A percentile compares a stretch with the other conserved stretches of the same genome.
These are phyloP conservation scores for Dendrostoma leiphaemia DNA, from an alignment of 2,329 filamentous ascomycete species.

Conservation along the genomic window DNA sequence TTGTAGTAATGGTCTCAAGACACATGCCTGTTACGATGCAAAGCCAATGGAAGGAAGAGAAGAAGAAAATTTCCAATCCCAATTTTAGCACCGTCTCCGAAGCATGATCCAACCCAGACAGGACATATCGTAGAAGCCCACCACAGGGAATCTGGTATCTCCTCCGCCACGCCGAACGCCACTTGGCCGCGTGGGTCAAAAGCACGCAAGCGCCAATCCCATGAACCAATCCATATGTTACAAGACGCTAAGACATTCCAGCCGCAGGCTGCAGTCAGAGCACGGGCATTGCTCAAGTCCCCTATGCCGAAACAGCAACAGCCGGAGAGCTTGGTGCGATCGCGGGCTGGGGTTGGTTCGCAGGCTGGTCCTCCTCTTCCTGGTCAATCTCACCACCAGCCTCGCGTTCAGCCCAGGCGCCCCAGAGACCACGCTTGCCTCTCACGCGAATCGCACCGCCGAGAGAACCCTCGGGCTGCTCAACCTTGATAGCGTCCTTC, in stretches of 20 bases:
- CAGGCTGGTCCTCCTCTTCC: conserved; percentile 40
- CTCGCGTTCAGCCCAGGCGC: conserved; percentile 84
- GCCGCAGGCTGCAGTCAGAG: background rate
- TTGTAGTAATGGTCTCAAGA: background rate
- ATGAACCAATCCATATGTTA: conserved; percentile 12
- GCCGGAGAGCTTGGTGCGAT: conserved; percentile 26
- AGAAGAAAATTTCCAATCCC: background rate
- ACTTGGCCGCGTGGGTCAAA: conserved; percentile 13
- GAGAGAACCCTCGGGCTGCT: conserved; percentile 71
- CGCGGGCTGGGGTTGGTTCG: conserved; percentile 20
- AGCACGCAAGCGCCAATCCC: conserved; percentile 1
- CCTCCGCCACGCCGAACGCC: conserved; percentile 19
- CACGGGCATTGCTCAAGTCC: background rate
- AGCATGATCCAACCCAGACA: background rate
- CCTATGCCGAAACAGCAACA: conserved; percentile 17
- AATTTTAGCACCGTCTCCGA: conserved; percentile 3
- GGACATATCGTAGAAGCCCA: background rate
- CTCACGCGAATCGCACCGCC: conserved; percentile 80
- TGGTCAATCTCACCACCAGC: conserved; percentile 61
- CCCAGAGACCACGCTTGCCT: conserved; percentile 95
- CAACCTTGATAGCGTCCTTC: conserved; percentile 96
- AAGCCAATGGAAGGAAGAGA: background rate
- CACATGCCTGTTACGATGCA: background rate
- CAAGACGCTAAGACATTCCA: conserved; percentile 5
- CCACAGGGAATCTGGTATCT: conserved; percentile 14